Evolutionary conservation across 2,329 filamentous ascomycete species (phyloP).

Genomic region (Stagonosporopsis cucurbitacearum): DNA sequence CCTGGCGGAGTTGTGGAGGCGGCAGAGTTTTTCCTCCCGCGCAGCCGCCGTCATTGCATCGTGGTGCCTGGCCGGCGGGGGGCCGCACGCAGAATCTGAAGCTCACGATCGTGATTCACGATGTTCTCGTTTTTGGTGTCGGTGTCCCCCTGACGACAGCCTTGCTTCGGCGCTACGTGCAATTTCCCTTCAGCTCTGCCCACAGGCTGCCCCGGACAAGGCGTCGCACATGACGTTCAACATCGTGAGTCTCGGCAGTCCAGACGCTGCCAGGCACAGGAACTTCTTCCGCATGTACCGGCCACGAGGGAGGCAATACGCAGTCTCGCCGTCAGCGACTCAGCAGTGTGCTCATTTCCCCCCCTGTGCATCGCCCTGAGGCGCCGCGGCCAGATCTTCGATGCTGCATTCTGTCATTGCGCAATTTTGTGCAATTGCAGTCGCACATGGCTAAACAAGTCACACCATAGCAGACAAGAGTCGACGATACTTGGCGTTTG

Average conservation of each 20-base stretch:
- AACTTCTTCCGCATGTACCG: conserved; percentile 18
- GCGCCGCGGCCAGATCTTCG: conserved; percentile 10
- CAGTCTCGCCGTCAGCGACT: conserved; percentile 16
- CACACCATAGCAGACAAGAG: conserved; percentile 29
- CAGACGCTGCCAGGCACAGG: conserved; percentile 21
- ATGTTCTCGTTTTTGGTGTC: conserved; percentile 2
- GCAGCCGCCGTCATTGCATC: conserved; percentile 20
- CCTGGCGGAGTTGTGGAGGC: conserved; percentile 27
- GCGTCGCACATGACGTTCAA: conserved; percentile 42
- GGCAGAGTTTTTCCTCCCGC: conserved; percentile 28
- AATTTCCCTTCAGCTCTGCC: conserved; percentile 11
- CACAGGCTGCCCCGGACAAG: conserved; percentile 7
- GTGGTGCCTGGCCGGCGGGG: conserved; percentile 15
- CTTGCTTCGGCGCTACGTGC: conserved; percentile 5
- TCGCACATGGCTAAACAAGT: conserved; percentile 25
- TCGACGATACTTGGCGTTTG: conserved; percentile 43
- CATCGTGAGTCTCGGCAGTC: conserved; percentile 40
- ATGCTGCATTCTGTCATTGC: conserved; percentile 15
- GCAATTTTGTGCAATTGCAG: conserved; percentile 20
- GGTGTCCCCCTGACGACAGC: conserved; percentile 14
- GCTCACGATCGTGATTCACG: conserved; percentile 15
- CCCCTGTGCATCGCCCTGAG: conserved; percentile 1
- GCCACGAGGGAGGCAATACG: conserved; percentile 11
- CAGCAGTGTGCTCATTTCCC: conserved; percentile 11
- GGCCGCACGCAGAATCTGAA: conserved; percentile 9